Base-by-base conservation (phyloP, 2,329 filamentous ascomycete species). In the Magnaporthiopsis poae region DNA sequence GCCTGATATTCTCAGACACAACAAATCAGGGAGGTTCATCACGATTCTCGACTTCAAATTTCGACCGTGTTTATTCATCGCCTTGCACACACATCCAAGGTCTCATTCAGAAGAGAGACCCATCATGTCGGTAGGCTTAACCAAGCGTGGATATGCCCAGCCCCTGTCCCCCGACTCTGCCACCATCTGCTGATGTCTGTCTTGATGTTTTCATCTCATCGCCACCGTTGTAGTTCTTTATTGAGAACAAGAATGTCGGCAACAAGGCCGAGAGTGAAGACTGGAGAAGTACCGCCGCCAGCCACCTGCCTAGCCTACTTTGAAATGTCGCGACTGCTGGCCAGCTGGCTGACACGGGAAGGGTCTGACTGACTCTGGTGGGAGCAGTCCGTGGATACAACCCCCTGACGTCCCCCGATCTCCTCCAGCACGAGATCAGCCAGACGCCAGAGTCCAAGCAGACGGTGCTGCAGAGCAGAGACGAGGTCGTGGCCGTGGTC, bases 381-480 rank as follows among this genome's bases (percentile, higher is more conserved):
- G 90, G 76, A 35, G 52, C 70, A 91, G 89, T 92, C 77, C 89
- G 90, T 69, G 94, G 94, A 72, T 94, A 96, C 84, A 96, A 96
- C 77, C 94, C 91, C 73, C 83, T 99, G 71, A 97, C 92, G 18
- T 88, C 95, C 8, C 95, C 95, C 69, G 91, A 96, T 74, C 88
- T 99, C 70, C 91, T 99, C 68, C 94, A 98, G 78, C 90, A 94
- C 83, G 93, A 98, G 78, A 94, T 99, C 73, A 78, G 83, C 71
- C 84, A 86, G 75, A 85, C 83, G 9, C 68, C 78, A 69, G 79
- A 79, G 69, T 86, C 84, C 67, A 86, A 85, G 72, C 77, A 79
- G 73, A 89, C 88, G 3, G 88, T 90, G 46, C 74, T 88, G 65
- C 74, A 81, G 69, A 83, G 85, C 68, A 86, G 87, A 60, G 83